Evolutionary conservation across 169 alveolate species (phyloP), one percentile per base, ranked within the genome.

Genomic region (Amoebophrya sp.): DNA sequence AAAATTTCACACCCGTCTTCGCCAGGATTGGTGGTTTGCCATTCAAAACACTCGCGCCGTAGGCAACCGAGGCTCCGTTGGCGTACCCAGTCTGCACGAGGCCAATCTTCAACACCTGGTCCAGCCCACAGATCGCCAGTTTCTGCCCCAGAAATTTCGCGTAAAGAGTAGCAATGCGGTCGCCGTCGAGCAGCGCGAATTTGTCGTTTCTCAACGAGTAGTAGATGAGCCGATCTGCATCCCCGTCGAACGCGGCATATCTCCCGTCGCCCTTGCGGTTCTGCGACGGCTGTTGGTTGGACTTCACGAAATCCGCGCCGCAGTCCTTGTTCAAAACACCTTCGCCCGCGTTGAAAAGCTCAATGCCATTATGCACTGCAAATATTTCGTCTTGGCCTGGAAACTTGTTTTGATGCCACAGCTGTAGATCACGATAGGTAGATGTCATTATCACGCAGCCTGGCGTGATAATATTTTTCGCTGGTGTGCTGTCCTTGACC

Each of bases 1-100:
- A 66, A 25, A 40, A 92, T 92, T 77, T 93, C 89, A 91, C 66
- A 77, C 77, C 39, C 25, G 91, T 89, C 77, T 89, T 89, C n/a
- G 91, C 91, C 32, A 89, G 2, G 77, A 40, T 77, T 7, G 66
- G 83, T n/a, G 40, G 77, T 0, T 40, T 40, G 23, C 77, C 90
- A 47, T 66, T 66, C 38, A 92, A 89, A 90, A 93, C 91, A 14
- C 92, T 91, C 54, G 91, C 90, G 23, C 94, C 83, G 90, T 91
- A 95, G 33, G 93, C 93, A 0, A 96, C 93, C 40, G 96, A 92
- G 32, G 96, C 94, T 18, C 96, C 96, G 94, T 97, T 97, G 0
- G 98, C 97, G 94, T 97, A 97, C n/a, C 97, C 97, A 41, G 99
- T 97, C 93, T 96, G 96, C 35, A 97, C 97, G 35, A 96, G 94